Evolutionary conservation across 306 rosid species (phyloP).

Genomic region (Sesbania bispinosa): DNA sequence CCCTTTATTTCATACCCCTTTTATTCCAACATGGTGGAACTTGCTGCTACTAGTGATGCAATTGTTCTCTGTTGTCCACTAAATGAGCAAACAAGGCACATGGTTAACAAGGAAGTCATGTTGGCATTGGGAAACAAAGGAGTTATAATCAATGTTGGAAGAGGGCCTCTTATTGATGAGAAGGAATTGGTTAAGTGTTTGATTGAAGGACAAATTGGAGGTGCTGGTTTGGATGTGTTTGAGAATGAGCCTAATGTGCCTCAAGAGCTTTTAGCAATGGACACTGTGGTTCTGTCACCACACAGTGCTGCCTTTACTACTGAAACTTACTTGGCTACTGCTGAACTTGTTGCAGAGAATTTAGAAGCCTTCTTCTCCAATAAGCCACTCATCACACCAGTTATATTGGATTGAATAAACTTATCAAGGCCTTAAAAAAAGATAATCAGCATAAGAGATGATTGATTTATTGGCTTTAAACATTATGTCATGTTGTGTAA

Average conservation of each 20-base stretch:
- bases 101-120: constrained; percentile 33
- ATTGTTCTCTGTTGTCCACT: neutral
- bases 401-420: neutral
- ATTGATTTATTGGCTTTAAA: neutral
- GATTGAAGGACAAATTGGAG: constrained; percentile 37
- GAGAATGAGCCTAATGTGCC: constrained; percentile 56
- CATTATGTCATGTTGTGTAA: too few relatives aligned
- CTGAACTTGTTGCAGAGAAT: constrained; percentile 14
- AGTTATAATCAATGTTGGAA: constrained; percentile 42
- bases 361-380: constrained; percentile 53
- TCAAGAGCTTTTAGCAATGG: constrained; percentile 30
- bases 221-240: constrained; percentile 59
- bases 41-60: constrained; percentile 10
- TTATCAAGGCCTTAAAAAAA: neutral
- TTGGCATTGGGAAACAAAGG: constrained; percentile 44
- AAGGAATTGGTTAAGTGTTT: constrained; percentile 39
- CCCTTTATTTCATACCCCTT: constrained; percentile 28
- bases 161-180: constrained; percentile 45
- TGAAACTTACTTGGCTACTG: neutral
- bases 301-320: constrained; percentile 23
- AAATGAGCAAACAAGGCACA: constrained; percentile 32
- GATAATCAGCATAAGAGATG: too few relatives aligned
- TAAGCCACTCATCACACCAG: constrained; percentile 11
- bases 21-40: constrained; percentile 25
- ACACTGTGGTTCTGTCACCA: constrained; percentile 50